phyloP scores from a whole-genome alignment of 768 basidiomycete species.

The Leccinum subtestaceum region DNA sequence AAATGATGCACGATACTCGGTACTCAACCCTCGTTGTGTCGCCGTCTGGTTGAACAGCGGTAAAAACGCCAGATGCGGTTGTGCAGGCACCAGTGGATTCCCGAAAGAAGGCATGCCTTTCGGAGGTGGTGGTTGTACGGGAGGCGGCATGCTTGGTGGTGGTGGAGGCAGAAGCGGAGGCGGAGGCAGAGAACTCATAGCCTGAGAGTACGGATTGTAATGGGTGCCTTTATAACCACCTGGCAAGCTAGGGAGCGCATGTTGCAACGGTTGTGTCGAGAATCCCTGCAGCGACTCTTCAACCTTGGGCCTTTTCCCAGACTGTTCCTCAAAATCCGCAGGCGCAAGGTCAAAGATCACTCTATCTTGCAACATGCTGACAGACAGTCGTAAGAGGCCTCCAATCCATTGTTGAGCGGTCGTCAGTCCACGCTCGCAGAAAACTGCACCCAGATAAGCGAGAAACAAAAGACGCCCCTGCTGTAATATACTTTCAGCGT shows the following conservation, averaged over 20 bases:
- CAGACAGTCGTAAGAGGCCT: constrained; percentile 33
- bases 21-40: constrained; percentile 56
- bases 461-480: constrained; percentile 58
- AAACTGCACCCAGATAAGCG: constrained; percentile 68
- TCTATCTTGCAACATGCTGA: constrained; percentile 17
- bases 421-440: constrained; percentile 49
- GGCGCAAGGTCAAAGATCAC: constrained; percentile 19
- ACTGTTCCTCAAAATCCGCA: constrained; percentile 27
- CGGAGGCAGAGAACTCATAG: constrained; percentile 8
- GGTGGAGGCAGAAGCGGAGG: constrained; percentile 25
- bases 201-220: constrained; percentile 30
- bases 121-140: constrained; percentile 37
- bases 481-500: constrained; percentile 33
- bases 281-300: constrained; percentile 33
- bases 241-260: constrained; percentile 14
- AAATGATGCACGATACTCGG: constrained; percentile 60
- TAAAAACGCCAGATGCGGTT: constrained; percentile 60
- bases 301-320: constrained; percentile 30
- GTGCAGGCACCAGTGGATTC: constrained; percentile 65
- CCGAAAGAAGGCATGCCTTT: constrained; percentile 31
- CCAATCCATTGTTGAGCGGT: constrained; percentile 58
- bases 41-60: constrained; percentile 76
- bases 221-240: constrained; percentile 23
- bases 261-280: constrained; percentile 25
- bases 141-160: constrained; percentile 31